Percentiles rank a stretch among this genome's conserved stretches.
Evolutionary conservation across 2,329 filamentous ascomycete species (phyloP).

Genomic region (Magnaporthiopsis poae): DNA sequence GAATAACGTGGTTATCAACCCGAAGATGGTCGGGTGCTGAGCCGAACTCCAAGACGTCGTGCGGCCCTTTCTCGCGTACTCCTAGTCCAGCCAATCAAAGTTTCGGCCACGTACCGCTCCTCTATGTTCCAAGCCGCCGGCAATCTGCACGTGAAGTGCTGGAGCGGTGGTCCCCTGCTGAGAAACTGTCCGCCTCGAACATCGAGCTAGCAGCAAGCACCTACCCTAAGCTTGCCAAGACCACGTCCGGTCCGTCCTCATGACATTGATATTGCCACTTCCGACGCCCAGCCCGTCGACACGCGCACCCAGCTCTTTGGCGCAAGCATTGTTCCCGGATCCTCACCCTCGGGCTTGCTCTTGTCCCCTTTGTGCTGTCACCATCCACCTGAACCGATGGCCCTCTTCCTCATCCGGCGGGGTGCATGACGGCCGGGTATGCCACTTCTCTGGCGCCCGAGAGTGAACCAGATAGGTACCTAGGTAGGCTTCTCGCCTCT

Average conservation of each 20-base stretch:
- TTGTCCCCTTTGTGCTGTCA: background rate
- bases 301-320: background rate
- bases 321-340: background rate
- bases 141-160: background rate
- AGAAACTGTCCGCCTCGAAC: background rate
- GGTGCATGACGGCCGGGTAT: slow-evolving; percentile 6
- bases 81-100: background rate
- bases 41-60: background rate
- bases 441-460: slow-evolving; percentile 5
- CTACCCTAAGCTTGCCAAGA: background rate
- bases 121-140: background rate
- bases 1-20: no score
- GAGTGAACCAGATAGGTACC: background rate
- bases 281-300: background rate
- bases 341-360: background rate
- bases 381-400: background rate
- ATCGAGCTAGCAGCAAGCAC: background rate
- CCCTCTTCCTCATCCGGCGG: slow-evolving; percentile 1
- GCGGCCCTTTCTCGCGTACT: background rate
- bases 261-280: background rate
- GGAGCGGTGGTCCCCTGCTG: background rate
- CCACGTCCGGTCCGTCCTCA: background rate
- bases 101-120: background rate
- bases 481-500: background rate
- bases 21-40: background rate